Evolutionary conservation across 2,329 filamentous ascomycete species (phyloP).

Genomic region (Colletotrichum gloeosporioides): DNA sequence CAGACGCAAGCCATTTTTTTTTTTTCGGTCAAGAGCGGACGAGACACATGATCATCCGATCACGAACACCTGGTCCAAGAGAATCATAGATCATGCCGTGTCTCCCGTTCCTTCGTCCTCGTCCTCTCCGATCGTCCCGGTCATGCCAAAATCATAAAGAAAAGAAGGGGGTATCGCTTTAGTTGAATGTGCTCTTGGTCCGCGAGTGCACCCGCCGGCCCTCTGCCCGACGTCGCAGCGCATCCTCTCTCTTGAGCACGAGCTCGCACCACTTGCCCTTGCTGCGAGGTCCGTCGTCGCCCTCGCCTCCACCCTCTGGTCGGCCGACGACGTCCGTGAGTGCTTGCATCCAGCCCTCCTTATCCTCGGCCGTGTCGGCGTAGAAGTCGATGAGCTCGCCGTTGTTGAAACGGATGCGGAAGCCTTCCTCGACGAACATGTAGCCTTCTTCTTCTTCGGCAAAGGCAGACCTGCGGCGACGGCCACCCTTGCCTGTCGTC

Average conservation of each 20-base stretch:
- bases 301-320: constrained; percentile 51
- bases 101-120: constrained; percentile 16
- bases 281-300: constrained; percentile 47
- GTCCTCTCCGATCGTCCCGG: constrained; percentile 10
- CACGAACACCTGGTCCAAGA: constrained; percentile 23
- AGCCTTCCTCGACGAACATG: constrained; percentile 99
- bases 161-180: constrained; percentile 27
- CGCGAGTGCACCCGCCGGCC: constrained; percentile 57
- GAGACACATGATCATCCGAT: constrained; percentile 21
- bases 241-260: constrained; percentile 68
- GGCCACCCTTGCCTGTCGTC: constrained; percentile 75
- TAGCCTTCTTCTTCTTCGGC: constrained; percentile 98
- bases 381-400: constrained; percentile 99
- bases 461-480: constrained; percentile 90
- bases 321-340: constrained; percentile 74
- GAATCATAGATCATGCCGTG: constrained; percentile 23
- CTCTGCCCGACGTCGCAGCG: constrained; percentile 60
- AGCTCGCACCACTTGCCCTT: constrained; percentile 71
- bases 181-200: constrained; percentile 63
- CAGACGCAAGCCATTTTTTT: constrained; percentile 5
- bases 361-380: constrained; percentile 84
- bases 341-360: constrained; percentile 94
- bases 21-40: constrained; percentile 4
- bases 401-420: constrained; percentile 98
- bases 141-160: constrained; percentile 17